Conservation (phyloP, 805 yeast genomes). For the Metschnikowia santaceciliae region DNA sequence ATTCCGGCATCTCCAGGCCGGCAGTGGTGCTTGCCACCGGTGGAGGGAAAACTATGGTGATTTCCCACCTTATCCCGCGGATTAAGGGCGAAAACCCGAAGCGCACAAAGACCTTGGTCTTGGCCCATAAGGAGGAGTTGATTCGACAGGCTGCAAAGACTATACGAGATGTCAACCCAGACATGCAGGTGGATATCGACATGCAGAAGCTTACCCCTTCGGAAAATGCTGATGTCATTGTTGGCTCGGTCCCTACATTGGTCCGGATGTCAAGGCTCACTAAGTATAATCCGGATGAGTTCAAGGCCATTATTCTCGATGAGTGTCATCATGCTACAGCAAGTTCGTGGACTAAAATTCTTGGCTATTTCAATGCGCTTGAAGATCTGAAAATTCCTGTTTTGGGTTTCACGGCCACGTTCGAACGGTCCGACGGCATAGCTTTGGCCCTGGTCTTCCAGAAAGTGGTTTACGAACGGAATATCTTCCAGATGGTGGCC, state of each 20-base stretch:
- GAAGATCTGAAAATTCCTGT: constrained; percentile 47
- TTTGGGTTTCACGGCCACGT: constrained; percentile 86
- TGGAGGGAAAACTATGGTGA: constrained; percentile 88
- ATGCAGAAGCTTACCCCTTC: constrained; percentile 53
- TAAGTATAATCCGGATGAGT: constrained; percentile 53
- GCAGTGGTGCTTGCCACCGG: constrained; percentile 92
- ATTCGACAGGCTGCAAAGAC: constrained; percentile 63
- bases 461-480: constrained; percentile 67
- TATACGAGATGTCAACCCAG: constrained; percentile 46
- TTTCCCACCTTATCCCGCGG: constrained; percentile 52
- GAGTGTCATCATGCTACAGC: constrained; percentile 94
- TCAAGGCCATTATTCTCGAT: constrained; percentile 74
- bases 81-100: constrained; percentile 24
- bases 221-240: constrained; percentile 55
- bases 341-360: constrained; percentile 52
- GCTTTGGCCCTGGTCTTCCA: constrained; percentile 61
- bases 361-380: constrained; percentile 55
- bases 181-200: constrained; percentile 56
- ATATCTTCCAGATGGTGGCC: constrained; percentile 59
- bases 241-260: constrained; percentile 75
- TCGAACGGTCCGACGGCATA: constrained; percentile 69
- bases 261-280: constrained; percentile 43
- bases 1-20: constrained; percentile 47
- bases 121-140: constrained; percentile 81
- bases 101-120: constrained; percentile 44